Conservation (phyloP, 148 eudicot species). For the Rheum nobile region DNA sequence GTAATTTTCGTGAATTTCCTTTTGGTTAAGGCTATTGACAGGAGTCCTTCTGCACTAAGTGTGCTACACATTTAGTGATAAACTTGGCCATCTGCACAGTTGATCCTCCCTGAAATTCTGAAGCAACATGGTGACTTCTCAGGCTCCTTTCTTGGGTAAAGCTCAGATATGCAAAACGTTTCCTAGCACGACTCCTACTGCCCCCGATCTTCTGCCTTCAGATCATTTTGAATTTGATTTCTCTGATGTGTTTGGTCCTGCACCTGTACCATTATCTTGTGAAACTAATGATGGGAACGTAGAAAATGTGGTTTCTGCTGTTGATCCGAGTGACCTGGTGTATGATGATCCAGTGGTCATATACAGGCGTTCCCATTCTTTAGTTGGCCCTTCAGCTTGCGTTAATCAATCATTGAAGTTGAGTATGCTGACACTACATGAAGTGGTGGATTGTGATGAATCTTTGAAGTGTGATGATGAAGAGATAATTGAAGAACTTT, state of each 20-base stretch:
- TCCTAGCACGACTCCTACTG: constrained; percentile 23
- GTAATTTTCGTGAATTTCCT: constrained; percentile 37
- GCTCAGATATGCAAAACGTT: constrained; percentile 28
- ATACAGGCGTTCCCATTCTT: constrained; percentile 63
- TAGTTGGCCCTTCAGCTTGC: constrained; percentile 71
- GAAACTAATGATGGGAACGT: constrained; percentile 28
- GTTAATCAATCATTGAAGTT: constrained; percentile 51
- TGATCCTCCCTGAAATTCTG: constrained; percentile 10
- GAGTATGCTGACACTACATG: constrained; percentile 44
- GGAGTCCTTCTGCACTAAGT: constrained; percentile 29
- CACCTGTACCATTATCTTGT: constrained; percentile 28
- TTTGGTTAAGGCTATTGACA: constrained; percentile 44
- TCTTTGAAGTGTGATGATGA: constrained; percentile 14
- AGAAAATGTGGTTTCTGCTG: constrained; percentile 20
- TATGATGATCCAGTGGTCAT: constrained; percentile 61
- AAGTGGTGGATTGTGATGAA: constrained; percentile 32
- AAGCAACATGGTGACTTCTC: constrained; percentile 68
- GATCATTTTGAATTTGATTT: constrained; percentile 61
- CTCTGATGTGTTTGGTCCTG: constrained; percentile 77
- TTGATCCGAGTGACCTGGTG: constrained; percentile 34
- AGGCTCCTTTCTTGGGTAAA: constrained; percentile 25
- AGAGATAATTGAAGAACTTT: constrained; percentile 18
- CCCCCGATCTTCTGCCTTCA: constrained; percentile 37
- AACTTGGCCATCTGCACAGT: constrained; percentile 28
- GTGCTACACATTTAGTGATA: constrained; percentile 22